Base-by-base conservation (phyloP, 176 grass and related monocot species). In the Echinochloa phyllopogon region DNA sequence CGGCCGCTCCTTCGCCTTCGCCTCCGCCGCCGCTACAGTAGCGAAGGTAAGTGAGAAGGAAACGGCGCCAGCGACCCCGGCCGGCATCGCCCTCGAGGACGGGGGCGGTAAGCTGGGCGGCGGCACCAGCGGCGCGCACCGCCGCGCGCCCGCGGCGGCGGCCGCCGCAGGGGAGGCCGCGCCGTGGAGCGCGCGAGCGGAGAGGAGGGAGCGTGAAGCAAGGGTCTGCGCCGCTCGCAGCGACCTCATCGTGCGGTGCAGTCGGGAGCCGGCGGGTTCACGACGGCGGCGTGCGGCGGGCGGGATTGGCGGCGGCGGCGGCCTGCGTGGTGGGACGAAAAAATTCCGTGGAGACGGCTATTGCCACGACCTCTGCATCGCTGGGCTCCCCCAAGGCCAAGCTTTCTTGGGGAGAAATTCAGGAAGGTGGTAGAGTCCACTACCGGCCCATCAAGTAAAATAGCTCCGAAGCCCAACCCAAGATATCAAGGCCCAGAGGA, bases 1-100 rank as follows among this genome's bases (percentile, higher is more conserved):
- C 24, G 80, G 91, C 39, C 60, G 83, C 82, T 95, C 95, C 87
- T 98, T 98, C 16, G 95, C 95, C 84, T 90, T 84, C 7, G 84
- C 78, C 88, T 89, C 88, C 52, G 72, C 88, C 24, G 45, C 87
- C 16, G 93, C 82, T 2, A 91, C 37, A 11, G 93, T 95, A 0
- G 86, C 89, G 61, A 98, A 90, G 10, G 93, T 91, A 49, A 98
- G 75, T 4, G 93, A 98, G 84, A 98, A 93, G 44, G 95, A 95
- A 3, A 98, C 83, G 0, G 85, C 89, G 21, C 95, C 93, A 1
- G 95, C 90, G n/a, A 98, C 55, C 48, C 93, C 91, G 6, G 83
- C 27, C 18, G 91, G 87, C 14, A 88, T 36, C 16, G 41, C 79
- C 39, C 86, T 87, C 13, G 76, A 76, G 17, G 79, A 51, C 0